Base-by-base conservation (phyloP, 2,329 filamentous ascomycete species). In the Calycina herbarum region DNA sequence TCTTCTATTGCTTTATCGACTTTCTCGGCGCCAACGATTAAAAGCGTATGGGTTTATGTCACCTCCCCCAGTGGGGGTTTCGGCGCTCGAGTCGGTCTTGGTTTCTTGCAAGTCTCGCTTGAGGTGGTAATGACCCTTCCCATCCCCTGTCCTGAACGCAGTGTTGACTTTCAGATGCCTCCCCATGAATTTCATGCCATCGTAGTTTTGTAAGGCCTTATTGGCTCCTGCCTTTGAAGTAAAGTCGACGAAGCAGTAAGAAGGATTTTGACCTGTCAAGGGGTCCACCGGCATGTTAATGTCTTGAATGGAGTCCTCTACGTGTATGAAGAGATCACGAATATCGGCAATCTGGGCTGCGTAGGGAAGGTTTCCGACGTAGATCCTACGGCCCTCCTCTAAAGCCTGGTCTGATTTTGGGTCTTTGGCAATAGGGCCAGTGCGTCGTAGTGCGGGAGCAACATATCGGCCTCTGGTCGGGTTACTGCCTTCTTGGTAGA, bases 231-330 rank as follows among this genome's bases (percentile, higher is more conserved):
- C 84, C 57, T 81, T 81, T 58, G 80, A 82, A 57, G 77, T 76
- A 65, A 92, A 85, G 72, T 92, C 89, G 57, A 92, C 85, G 71
- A 93, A 92, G 78, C 89, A 92, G 78, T 91, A 92, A 45, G 87
- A 89, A 0, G 89, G 89, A 74, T 92, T 92, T 57, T 89, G 82
- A 51, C 83, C 85, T 35, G 85, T 89, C 75, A 89, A 86, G 1
- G 87, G 84, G 72, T 92, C 89, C 62, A 89, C 82, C 0, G 87
- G 88, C 71, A 92, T 89, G 74, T 89, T 86, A 69, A 92, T 85
- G 58, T 85, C 84, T 69, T 84, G 81, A 69, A 80, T 82, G 72
- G 78, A 74, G 65, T 73, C 67, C 64, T 78, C 76, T 27, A 77
- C 73, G 27, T 78, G 76, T 27, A 75, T 73, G 72, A 86, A 84